Conservation (phyloP, 2,329 filamentous ascomycete genomes). For the Xylariaceae sp. region DNA sequence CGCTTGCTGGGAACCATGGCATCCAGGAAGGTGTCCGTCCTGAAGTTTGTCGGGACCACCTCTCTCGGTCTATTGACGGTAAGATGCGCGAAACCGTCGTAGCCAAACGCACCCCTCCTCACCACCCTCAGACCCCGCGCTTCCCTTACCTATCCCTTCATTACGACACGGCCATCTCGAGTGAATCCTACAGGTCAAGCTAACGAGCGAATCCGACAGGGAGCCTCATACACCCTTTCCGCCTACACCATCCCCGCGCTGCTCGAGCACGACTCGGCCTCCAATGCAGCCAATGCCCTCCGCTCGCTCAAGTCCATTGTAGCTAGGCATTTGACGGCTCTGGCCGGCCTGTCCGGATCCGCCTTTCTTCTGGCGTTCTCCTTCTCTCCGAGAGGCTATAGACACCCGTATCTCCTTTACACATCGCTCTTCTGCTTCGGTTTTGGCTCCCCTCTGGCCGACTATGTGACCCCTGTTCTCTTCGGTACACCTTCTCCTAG, state of each 20-base stretch:
- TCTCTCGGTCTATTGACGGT: constrained; percentile 87
- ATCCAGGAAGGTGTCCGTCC: constrained; percentile 67
- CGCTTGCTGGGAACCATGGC: constrained; percentile 50
- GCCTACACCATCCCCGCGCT: constrained; percentile 77
- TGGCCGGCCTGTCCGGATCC: constrained; percentile 66
- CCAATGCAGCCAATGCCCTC: constrained; percentile 68
- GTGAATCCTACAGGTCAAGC: constrained; percentile 8
- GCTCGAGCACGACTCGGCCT: constrained; percentile 74
- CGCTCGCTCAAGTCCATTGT: constrained; percentile 62
- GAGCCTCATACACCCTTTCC: constrained; percentile 81
- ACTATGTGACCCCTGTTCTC: constrained; percentile 46
- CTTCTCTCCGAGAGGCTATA: constrained; percentile 69
- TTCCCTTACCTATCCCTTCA: background rate
- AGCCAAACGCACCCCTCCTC: constrained; percentile 20
- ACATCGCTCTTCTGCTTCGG: constrained; percentile 64
- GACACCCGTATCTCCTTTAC: constrained; percentile 90
- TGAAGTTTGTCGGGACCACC: constrained; percentile 92
- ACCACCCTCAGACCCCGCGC: constrained; percentile 21
- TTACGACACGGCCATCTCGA: background rate
- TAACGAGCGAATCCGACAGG: constrained; percentile 50
- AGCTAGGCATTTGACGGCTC: constrained; percentile 61
- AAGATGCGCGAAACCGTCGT: constrained; percentile 35
- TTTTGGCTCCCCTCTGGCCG: constrained; percentile 54
- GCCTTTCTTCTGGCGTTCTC: constrained; percentile 76
- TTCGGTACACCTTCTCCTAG: constrained; percentile 30